Base-by-base conservation (phyloP, 495 filamentous ascomycete genomes). In the Penicillium robsamsonii region DNA sequence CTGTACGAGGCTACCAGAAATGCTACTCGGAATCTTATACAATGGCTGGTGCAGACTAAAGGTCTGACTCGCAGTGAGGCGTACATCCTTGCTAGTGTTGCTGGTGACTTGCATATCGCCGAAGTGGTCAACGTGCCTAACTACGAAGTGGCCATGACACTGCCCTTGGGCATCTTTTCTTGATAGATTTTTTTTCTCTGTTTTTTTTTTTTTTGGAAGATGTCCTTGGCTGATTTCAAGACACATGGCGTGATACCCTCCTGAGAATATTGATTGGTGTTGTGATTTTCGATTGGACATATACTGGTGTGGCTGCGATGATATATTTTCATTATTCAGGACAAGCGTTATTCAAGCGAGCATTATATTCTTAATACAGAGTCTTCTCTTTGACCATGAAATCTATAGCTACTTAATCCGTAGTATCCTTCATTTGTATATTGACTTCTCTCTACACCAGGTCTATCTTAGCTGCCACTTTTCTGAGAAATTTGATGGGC, bases 101-200 rank as follows among this genome's bases (percentile, higher is more conserved):
- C 73, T 22, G 75, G 66, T 0, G 72, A 76, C 57, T 61, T 81
- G 25, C 72, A 75, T 53, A 74, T 80, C 51, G 70, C 64, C 10
- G 76, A 81, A 55, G 67, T 73, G 24, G 78, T 81, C 31, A 78
- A 80, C 53, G 75, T 81, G 63, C 79, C 79, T 24, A 71, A 80
- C 49, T 80, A 65, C 57, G 74, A 70, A 22, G 73, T 79, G 25
- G 70, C 77, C 2, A 76, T 76, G 72, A 74, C 65, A 37, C 46
- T 81, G 31, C 75, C 76, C 1, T 53, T 81, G 59, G 72, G 69
- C 11, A 64, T 78, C 45, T 80, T 81, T 61, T 46, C 52, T 54
- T 54, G 31, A 49, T 50, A 20, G 27, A 40, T 18, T 57, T 50
- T 33, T 13, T 31, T 41, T 49, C 27, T 15, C 15, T 22, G 4